Evolutionary conservation across 352 stramenopile genomes (phyloP), one percentile per base, ranked within the genome.

Genomic region (Globisporangium nodosum): DNA sequence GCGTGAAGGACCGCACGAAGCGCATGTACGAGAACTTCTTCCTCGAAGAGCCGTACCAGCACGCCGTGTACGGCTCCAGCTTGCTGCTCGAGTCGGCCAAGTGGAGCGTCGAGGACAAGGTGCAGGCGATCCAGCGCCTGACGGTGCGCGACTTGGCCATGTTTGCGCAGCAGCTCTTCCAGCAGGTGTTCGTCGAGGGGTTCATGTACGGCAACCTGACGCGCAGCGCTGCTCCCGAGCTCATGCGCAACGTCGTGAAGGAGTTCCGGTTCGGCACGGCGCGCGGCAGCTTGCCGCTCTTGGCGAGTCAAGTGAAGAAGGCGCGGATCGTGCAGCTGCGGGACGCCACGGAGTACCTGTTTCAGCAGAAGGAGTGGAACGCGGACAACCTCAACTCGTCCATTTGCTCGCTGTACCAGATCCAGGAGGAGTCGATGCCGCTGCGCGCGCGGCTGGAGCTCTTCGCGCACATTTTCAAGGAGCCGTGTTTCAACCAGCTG

Each of bases 11-110:
- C 56, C 87, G 92, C 54, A 80, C 87, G 6, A 78, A 78, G 60
- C 81, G 91, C 42, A 73, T 85, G 65, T 96, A 93, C 59, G 78
- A 94, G 49, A 95, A 92, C 58, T 96, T 96, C 52, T 82, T 90
- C 35, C 73, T 92, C 18, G 76, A 95, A 48, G 87, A 97, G 54
- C 88, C 90, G 0, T 98, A 98, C 73, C 84, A 97, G 62, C 91
- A 97, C 60, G 89, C 86, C 0, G 74, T 97, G 49, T 88, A 96
- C 66, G 71, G 67, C 11, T 79, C 71, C 24, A 84, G 81, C 47
- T 63, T 92, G 51, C 65, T 94, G 45, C 62, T 97, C 15, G 88
- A 97, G 56, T 55, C 75, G 0, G 71, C 71, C 4, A 84, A 77
- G 52, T 97, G 82, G 81, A 90, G 73, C 46, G 77, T 97, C 13